A percentile compares a stretch with the other conserved stretches of the same genome.
These are phyloP conservation scores for Liriodendron chinense DNA, from an alignment of 164 flowering plant genomes.

Conservation along the genomic window DNA sequence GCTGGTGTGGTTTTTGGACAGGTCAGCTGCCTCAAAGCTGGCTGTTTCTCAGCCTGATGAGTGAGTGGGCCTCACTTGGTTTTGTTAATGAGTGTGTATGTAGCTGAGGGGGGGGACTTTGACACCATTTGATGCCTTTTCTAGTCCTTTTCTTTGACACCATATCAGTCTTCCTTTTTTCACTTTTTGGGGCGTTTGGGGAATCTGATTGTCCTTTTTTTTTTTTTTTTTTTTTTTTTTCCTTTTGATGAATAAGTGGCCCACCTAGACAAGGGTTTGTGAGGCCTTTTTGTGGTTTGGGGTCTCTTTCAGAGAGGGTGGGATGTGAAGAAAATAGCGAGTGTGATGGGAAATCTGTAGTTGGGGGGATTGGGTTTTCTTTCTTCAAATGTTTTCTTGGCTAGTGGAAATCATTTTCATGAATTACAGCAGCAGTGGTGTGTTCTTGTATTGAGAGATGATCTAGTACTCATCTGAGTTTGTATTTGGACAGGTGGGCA, in stretches of 20 bases:
- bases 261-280: neutral
- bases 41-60: slow-evolving; percentile 23
- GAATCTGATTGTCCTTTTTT: neutral
- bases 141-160: neutral
- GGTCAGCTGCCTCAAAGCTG: slow-evolving; percentile 58
- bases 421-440: neutral
- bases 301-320: slow-evolving; percentile 2
- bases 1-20: slow-evolving; percentile 83
- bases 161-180: neutral
- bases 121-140: neutral
- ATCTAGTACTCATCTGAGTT: neutral
- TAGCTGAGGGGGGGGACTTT: slow-evolving; percentile 18
- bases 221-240: slow-evolving; percentile 1
- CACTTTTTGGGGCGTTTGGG: slow-evolving; percentile 2
- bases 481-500: neutral
- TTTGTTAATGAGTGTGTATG: slow-evolving; percentile 28
- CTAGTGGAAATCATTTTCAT: neutral
- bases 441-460: neutral
- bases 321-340: slow-evolving; percentile 5
- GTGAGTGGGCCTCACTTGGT: slow-evolving; percentile 15
- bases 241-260: slow-evolving; percentile 2
- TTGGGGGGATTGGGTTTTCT: neutral
- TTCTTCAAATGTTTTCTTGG: neutral
- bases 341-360: neutral
- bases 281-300: neutral